Percentiles rank a stretch among this genome's conserved stretches.
phyloP scores from a whole-genome alignment of 768 basidiomycete genomes.

The Ephemerocybe angulata region DNA sequence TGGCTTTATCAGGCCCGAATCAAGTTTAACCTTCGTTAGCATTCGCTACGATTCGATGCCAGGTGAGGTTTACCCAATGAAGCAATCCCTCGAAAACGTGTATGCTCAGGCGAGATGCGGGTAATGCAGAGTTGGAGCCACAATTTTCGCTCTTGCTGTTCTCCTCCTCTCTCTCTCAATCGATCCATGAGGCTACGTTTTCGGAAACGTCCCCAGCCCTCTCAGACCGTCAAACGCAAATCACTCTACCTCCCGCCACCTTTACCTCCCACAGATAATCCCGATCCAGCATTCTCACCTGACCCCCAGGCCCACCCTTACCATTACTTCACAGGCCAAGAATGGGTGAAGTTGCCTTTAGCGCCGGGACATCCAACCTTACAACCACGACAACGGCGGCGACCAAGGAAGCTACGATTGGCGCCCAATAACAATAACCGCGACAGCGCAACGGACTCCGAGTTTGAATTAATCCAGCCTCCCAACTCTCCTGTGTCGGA shows the following conservation, averaged over 20 bases:
- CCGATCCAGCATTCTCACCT: conserved; percentile 59
- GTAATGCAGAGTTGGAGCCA: background rate
- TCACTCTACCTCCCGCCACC: conserved; percentile 22
- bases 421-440: conserved; percentile 8
- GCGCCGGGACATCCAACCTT: conserved; percentile 29
- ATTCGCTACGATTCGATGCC: background rate
- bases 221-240: background rate
- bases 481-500: conserved; percentile 31
- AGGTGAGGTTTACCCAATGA: background rate
- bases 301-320: conserved; percentile 51
- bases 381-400: conserved; percentile 18
- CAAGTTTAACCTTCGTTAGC: background rate
- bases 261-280: conserved; percentile 40
- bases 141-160: background rate
- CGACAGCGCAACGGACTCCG: conserved; percentile 14
- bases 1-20: background rate
- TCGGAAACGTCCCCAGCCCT: background rate
- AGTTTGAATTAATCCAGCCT: conserved; percentile 28
- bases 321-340: conserved; percentile 26
- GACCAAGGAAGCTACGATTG: conserved; percentile 1
- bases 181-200: background rate
- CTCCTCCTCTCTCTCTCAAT: background rate
- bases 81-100: conserved; percentile 1
- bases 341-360: conserved; percentile 25
- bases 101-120: background rate